A percentile compares a stretch with the other conserved stretches of the same genome.
Conservation (phyloP, 2,329 filamentous ascomycete genomes). For the Botryotinia calthae region DNA sequence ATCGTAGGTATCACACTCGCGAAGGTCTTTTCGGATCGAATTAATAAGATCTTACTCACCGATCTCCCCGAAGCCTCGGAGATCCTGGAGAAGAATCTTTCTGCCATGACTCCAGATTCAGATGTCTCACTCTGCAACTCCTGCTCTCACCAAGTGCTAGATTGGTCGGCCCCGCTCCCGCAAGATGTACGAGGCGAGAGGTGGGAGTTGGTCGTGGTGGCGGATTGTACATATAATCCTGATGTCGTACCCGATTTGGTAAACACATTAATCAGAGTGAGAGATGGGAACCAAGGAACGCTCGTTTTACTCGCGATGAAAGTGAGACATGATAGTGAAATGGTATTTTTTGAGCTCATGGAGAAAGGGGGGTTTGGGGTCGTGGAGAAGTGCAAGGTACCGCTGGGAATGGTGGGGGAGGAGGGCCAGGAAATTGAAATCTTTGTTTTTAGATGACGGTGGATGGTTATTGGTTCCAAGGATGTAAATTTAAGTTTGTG, state of each 20-base stretch:
- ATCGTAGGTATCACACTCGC: conserved; percentile 65
- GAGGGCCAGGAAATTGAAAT: conserved; percentile 36
- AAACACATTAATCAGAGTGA: conserved; percentile 47
- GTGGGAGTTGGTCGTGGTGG: conserved; percentile 61
- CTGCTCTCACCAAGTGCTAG: conserved; percentile 49
- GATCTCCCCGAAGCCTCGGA: conserved; percentile 64
- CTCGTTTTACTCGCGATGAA: conserved; percentile 62
- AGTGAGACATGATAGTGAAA: conserved; percentile 63
- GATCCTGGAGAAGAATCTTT: conserved; percentile 54
- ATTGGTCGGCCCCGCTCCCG: conserved; percentile 58
- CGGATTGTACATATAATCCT: conserved; percentile 72
- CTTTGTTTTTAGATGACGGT: conserved; percentile 31
- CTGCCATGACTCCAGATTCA: background rate
- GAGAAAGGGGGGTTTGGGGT: conserved; percentile 30
- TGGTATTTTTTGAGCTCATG: conserved; percentile 64
- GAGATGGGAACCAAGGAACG: conserved; percentile 15
- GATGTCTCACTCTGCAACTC: background rate
- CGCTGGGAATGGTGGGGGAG: conserved; percentile 30
- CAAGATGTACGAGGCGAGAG: conserved; percentile 34
- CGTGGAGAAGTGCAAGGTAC: conserved; percentile 26
- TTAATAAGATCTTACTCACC: conserved; percentile 54
- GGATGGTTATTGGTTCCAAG: background rate
- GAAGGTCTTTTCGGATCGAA: conserved; percentile 26
- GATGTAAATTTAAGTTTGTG: background rate
- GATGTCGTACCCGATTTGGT: conserved; percentile 65